Evolutionary conservation across 495 filamentous ascomycete species (phyloP).

Genomic region (Staphylotrichum longicolle): DNA sequence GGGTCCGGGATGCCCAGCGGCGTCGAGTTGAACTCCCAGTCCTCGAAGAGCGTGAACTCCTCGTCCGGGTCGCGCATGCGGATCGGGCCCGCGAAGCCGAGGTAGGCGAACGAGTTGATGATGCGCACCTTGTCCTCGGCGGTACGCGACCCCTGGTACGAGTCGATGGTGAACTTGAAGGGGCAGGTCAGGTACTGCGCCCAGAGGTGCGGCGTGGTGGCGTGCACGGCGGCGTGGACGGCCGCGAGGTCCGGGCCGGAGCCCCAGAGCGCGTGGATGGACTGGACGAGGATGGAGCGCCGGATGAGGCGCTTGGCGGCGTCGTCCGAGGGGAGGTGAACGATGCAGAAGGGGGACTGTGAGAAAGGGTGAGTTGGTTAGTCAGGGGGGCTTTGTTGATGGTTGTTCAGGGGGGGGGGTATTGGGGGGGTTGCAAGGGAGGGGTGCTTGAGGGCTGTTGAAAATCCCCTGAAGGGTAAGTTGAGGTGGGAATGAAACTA

Average conservation of each 20-base stretch:
- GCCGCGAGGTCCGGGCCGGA: slow-evolving; percentile 61
- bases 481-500: slow-evolving; percentile 28
- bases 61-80: slow-evolving; percentile 66
- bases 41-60: slow-evolving; percentile 75
- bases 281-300: slow-evolving; percentile 76
- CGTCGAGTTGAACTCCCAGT: slow-evolving; percentile 59
- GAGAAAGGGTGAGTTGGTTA: not conserved
- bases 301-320: slow-evolving; percentile 64
- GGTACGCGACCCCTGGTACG: slow-evolving; percentile 67
- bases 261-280: slow-evolving; percentile 88
- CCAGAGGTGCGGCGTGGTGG: slow-evolving; percentile 63
- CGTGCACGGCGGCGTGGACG: slow-evolving; percentile 63
- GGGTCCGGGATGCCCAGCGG: slow-evolving; percentile 49
- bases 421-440: slow-evolving; percentile 12
- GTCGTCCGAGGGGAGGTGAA: slow-evolving; percentile 62
- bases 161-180: slow-evolving; percentile 82
- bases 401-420: slow-evolving; percentile 7
- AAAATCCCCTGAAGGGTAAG: no score
- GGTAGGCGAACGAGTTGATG: slow-evolving; percentile 78
- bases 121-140: slow-evolving; percentile 58
- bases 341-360: slow-evolving; percentile 84
- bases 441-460: not conserved
- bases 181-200: slow-evolving; percentile 54
- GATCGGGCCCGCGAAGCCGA: slow-evolving; percentile 75
- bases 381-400: slow-evolving; percentile 15